Base-by-base conservation (phyloP, 225 moss, liverwort and hornwort species). In the Lunularia cruciata region DNA sequence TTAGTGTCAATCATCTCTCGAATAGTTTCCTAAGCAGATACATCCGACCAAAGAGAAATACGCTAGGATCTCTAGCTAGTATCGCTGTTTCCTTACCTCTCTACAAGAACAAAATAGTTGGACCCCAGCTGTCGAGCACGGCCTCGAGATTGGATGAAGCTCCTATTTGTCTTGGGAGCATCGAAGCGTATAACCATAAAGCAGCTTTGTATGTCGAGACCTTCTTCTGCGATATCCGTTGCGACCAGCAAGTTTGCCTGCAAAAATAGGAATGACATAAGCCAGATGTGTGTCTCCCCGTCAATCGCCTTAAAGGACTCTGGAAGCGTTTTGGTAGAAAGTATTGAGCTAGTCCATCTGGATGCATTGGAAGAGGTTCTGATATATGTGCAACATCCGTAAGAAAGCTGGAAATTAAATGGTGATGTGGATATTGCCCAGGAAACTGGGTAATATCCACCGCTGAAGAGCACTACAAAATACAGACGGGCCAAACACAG, bases 181-280 rank as follows among this genome's bases (percentile, higher is more conserved):
- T 98, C 89, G 75, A 93, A 98, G 60, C 98, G 89, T 76, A 98
- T 81, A 66, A 98, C 93, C 75, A 93, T 85, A 70, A 77, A 87
- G 65, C 98, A 98, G 79, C 85, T 93, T 72, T 89, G 93, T 69
- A 98, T 89, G 69, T 98, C 91, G 47, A 98, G 93, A 60, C 98
- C 98, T 82, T 98, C 98, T 84, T 98, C 98, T 57, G 93, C 98
- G 60, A 98, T 88, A 32, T 88, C 87, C 65, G 98, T 98, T 42
- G 98, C 93, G 69, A 98, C 89, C 75, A 98, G 75, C 55, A 91
- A 76, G 77, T 98, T 98, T 67, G 89, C 91, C 96, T 98, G 76
- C 48, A 77, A 33, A 69, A 53, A 15, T 47, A 23, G 47, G 34
- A 40, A 64, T 10, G 10, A 33, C 38, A 43, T 28, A 8, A 46